Conservation (phyloP, 2,329 filamentous ascomycete species). For the Colletotrichum kahawae region DNA sequence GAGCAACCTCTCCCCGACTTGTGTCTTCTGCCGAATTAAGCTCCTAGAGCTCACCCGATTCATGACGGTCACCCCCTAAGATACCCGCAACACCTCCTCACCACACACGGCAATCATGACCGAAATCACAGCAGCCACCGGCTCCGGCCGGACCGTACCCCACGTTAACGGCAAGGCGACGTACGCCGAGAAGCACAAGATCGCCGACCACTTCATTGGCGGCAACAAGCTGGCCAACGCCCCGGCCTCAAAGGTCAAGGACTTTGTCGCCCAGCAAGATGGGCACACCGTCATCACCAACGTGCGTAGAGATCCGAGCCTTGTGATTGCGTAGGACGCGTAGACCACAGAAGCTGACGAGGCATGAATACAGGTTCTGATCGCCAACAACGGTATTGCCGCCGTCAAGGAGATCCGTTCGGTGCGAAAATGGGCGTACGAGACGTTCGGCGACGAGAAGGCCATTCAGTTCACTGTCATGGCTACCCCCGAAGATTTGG, state of each 20-base stretch:
- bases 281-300: slow-evolving; percentile 99
- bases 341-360: slow-evolving; percentile 2
- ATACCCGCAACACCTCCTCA: slow-evolving; percentile 14
- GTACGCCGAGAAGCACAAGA: slow-evolving; percentile 80
- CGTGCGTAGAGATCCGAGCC: slow-evolving; percentile 59
- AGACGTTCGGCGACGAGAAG: slow-evolving; percentile 97
- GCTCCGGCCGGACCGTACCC: slow-evolving; percentile 54
- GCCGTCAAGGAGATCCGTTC: slow-evolving; percentile 99
- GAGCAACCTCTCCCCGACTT: background rate
- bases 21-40: background rate
- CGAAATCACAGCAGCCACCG: slow-evolving; percentile 47
- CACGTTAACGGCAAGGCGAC: slow-evolving; percentile 64
- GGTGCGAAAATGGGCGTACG: slow-evolving; percentile 99
- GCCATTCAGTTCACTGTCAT: slow-evolving; percentile 99
- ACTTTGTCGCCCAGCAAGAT: slow-evolving; percentile 88
- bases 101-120: slow-evolving; percentile 47
- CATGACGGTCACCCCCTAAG: slow-evolving; percentile 23
- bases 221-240: slow-evolving; percentile 88
- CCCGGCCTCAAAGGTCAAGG: slow-evolving; percentile 85
- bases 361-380: slow-evolving; percentile 73
- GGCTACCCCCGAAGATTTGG: slow-evolving; percentile 97
- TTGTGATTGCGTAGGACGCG: background rate
- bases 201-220: slow-evolving; percentile 95
- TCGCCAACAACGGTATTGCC: slow-evolving; percentile 99
- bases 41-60: slow-evolving; percentile 19